Percentiles rank a stretch among this genome's conserved stretches.
Evolutionary conservation across 345 rosid genomes (phyloP).

Genomic region (Camelina laxa): DNA sequence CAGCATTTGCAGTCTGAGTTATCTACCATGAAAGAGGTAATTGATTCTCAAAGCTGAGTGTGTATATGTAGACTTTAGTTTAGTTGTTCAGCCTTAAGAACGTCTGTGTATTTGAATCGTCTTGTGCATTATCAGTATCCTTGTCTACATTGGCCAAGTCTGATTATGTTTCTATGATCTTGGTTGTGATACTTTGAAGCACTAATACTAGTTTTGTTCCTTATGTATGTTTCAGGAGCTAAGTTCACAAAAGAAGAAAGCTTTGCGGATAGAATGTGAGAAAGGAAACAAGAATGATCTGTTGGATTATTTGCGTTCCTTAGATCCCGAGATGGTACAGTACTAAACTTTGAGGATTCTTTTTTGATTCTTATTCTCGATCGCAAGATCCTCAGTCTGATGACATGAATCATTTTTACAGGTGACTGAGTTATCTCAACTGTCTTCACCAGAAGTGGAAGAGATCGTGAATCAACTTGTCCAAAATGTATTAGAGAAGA

Average conservation of each 20-base stretch:
- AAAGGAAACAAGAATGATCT: conserved; percentile 69
- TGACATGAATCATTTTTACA: conserved; percentile 28
- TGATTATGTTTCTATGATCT: conserved; percentile 14
- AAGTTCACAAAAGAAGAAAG: conserved; percentile 62
- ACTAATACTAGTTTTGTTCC: conserved; percentile 16
- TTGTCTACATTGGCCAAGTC: conserved; percentile 5
- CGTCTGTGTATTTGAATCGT: too few species aligned
- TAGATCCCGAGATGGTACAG: conserved; percentile 86
- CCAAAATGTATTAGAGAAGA: conserved; percentile 57
- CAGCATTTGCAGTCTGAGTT: conserved; percentile 71
- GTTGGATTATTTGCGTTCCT: conserved; percentile 83
- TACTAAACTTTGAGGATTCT: conserved; percentile 35
- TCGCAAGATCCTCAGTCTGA: neutral
- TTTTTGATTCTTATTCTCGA: neutral
- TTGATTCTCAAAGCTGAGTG: neutral
- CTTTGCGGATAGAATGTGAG: conserved; percentile 53
- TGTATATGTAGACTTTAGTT: too few species aligned
- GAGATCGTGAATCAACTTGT: conserved; percentile 87
- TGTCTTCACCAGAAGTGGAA: conserved; percentile 86
- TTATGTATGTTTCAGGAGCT: conserved; percentile 60
- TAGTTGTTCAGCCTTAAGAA: too few species aligned
- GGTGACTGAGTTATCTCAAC: conserved; percentile 81
- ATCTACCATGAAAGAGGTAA: conserved; percentile 61
- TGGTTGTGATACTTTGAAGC: neutral
- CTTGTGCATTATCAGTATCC: too few species aligned